Conservation (phyloP, 2,329 filamentous ascomycete species). For the Cercospora berteroae region DNA sequence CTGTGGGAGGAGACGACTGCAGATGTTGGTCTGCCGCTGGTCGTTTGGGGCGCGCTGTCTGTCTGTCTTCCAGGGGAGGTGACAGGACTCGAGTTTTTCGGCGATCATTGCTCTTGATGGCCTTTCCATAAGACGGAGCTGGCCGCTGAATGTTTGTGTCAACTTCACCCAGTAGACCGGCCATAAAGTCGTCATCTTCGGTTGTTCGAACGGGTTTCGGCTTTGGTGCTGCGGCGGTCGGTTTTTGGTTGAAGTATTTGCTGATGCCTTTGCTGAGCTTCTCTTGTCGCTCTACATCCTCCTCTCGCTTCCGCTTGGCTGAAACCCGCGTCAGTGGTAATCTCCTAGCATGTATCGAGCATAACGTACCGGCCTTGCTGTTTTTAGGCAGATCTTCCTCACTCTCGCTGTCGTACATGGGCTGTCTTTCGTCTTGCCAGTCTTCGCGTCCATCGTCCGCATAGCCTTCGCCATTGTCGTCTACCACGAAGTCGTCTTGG, state of each 20-base stretch:
- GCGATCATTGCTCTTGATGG: conserved; percentile 70
- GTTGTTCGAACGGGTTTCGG: conserved; percentile 62
- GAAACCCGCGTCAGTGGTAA: conserved; percentile 12
- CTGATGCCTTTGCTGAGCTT: conserved; percentile 89
- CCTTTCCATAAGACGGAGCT: conserved; percentile 54
- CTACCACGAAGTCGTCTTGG: conserved; percentile 95
- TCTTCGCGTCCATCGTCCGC: conserved; percentile 95
- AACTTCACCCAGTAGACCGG: conserved; percentile 79
- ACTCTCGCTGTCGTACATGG: conserved; percentile 70
- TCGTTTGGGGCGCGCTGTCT: conserved; percentile 14
- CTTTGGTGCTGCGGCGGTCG: conserved; percentile 63
- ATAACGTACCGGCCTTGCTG: conserved; percentile 56
- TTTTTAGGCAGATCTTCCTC: conserved; percentile 63
- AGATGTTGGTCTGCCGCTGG: conserved; percentile 21
- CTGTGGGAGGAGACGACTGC: conserved; percentile 20
- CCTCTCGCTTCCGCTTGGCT: conserved; percentile 86
- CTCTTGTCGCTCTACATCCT: conserved; percentile 79
- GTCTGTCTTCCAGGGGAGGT: conserved; percentile 61
- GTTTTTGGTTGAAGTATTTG: conserved; percentile 86
- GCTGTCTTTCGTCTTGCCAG: conserved; percentile 70
- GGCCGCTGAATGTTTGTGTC: conserved; percentile 69
- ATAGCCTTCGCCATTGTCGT: conserved; percentile 96
- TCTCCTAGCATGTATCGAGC: not conserved
- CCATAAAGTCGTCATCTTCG: conserved; percentile 85
- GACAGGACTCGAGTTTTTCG: conserved; percentile 79